Evolutionary conservation across 2,329 filamentous ascomycete species (phyloP).

Genomic region (Verticillium alfalfae): DNA sequence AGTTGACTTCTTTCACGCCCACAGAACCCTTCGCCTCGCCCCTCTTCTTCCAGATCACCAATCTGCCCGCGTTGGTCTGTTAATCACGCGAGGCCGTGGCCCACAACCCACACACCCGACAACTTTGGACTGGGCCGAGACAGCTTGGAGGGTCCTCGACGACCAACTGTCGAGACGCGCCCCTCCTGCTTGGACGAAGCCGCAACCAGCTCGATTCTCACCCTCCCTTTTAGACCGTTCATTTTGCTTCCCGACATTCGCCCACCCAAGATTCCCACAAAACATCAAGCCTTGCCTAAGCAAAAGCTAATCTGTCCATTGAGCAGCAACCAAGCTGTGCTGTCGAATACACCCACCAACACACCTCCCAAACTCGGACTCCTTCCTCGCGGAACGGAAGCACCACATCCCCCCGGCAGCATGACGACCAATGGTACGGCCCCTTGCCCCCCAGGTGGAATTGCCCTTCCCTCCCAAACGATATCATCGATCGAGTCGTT

Average conservation of each 20-base stretch:
- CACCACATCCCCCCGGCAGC: neutral
- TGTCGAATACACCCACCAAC: no score
- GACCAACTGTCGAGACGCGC: neutral
- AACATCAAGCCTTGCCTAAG: neutral
- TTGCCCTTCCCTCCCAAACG: neutral
- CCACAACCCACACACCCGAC: neutral
- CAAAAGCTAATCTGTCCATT: neutral
- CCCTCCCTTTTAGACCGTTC: neutral
- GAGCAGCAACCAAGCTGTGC: neutral
- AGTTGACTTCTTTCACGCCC: neutral
- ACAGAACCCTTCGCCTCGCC: neutral
- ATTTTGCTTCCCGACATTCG: neutral
- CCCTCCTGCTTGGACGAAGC: neutral
- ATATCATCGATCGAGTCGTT: neutral
- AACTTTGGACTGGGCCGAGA: neutral
- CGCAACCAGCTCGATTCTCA: neutral
- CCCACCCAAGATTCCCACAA: neutral
- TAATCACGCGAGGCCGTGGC: neutral
- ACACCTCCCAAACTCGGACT: neutral
- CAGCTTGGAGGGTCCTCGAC: neutral
- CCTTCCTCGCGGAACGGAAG: neutral
- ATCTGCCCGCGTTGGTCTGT: neutral
- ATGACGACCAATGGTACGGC: conserved; percentile 4
- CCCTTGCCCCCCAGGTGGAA: neutral
- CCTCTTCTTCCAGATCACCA: neutral